Conservation (phyloP, 1,284 basidiomycete species). For the Fomitopsis schrenkii region DNA sequence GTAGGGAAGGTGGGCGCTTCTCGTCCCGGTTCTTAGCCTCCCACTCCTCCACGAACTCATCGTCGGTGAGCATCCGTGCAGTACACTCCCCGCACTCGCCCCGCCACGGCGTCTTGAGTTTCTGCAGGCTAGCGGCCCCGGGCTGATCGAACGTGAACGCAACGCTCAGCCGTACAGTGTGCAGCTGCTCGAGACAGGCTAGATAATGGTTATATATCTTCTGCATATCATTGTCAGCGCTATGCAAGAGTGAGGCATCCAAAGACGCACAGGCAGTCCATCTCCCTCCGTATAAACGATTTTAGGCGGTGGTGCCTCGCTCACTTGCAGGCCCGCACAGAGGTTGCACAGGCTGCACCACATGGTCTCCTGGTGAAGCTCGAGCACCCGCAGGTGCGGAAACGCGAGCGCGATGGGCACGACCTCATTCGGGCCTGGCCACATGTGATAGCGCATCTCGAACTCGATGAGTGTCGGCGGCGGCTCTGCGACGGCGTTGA, state of each 20-base stretch:
- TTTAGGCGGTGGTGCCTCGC: conserved; percentile 9
- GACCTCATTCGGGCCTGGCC: conserved; percentile 14
- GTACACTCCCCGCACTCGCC: conserved; percentile 19
- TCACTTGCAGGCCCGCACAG: conserved; percentile 12
- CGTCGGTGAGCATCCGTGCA: conserved; percentile 12
- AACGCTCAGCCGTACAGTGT: conserved; percentile 9
- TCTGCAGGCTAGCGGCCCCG: conserved; percentile 5
- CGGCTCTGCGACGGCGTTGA: not conserved
- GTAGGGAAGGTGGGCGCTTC: conserved; percentile 9
- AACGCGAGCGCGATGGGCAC: conserved; percentile 8
- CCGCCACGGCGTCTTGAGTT: conserved; percentile 11
- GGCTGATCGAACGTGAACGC: conserved; percentile 7
- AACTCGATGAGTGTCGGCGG: conserved; percentile 11
- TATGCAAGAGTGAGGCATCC: not conserved
- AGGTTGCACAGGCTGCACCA: conserved; percentile 19
- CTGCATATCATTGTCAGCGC: not conserved
- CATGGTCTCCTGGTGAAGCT: conserved; percentile 12
- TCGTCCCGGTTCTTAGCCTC: conserved; percentile 10
- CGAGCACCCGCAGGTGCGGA: conserved; percentile 9
- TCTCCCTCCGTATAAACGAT: conserved; percentile 13
- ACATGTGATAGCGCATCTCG: conserved; percentile 15
- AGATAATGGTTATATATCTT: conserved; percentile 9
- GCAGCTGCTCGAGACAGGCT: conserved; percentile 6
- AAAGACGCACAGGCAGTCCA: conserved; percentile 13
- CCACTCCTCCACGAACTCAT: conserved; percentile 11